phyloP scores from a whole-genome alignment of 225 moss, liverwort and hornwort genomes.

The Climacium dendroides region DNA sequence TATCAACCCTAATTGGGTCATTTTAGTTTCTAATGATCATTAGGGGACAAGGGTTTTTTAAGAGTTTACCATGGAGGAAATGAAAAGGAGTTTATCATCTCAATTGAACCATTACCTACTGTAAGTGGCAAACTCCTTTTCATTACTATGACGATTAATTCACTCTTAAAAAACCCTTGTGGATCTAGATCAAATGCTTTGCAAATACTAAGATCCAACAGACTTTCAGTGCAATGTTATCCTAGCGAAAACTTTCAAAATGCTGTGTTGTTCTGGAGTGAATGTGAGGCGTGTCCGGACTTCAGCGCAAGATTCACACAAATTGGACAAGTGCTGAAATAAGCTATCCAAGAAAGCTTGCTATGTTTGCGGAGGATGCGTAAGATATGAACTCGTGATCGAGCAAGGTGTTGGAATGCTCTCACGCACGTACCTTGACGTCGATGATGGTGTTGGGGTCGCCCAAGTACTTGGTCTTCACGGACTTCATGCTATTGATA shows the following conservation, averaged over 20 bases:
- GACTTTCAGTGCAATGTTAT: background rate
- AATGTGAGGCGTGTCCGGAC: background rate
- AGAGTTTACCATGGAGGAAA: background rate
- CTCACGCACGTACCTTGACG: background rate
- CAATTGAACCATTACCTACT: background rate
- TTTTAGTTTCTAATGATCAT: background rate
- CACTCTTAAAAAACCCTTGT: background rate
- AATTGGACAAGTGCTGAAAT: background rate
- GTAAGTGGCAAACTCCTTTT: background rate
- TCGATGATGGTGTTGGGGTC: conserved; percentile 15
- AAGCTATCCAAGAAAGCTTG: no score
- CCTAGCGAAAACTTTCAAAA: background rate
- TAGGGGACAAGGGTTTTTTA: background rate
- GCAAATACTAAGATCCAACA: background rate
- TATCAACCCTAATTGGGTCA: background rate
- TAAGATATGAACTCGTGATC: background rate
- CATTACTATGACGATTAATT: background rate
- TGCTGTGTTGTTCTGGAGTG: background rate
- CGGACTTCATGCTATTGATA: conserved; percentile 50
- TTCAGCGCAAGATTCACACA: background rate
- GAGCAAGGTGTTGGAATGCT: background rate
- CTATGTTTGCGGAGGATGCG: background rate
- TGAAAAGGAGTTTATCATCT: background rate
- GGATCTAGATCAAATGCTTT: background rate
- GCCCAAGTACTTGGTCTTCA: conserved; percentile 32